phyloP scores from a whole-genome alignment of 768 basidiomycete genomes.

The Gelatoporia subvermispora region DNA sequence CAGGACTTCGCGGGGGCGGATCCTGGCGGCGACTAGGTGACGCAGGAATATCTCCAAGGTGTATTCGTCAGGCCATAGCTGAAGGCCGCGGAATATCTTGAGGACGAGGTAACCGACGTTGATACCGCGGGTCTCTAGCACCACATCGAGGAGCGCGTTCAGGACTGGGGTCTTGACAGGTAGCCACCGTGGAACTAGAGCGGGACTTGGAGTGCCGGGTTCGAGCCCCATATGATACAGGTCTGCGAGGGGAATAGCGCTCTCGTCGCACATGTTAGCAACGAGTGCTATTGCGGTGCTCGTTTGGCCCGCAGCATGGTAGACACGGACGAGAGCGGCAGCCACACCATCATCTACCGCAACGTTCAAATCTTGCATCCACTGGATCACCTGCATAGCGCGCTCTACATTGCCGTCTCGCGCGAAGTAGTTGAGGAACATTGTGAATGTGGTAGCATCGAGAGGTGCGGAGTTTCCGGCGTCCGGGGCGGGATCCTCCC shows the following conservation, averaged over 20 bases:
- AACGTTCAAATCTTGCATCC: constrained; percentile 40
- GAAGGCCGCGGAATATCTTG: constrained; percentile 48
- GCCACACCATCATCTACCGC: constrained; percentile 41
- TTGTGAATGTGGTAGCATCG: constrained; percentile 56
- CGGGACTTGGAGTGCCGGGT: background rate
- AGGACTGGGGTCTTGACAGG: constrained; percentile 39
- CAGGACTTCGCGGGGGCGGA: constrained; percentile 42
- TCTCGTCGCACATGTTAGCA: constrained; percentile 36
- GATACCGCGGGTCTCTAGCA: constrained; percentile 47
- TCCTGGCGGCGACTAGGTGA: constrained; percentile 38
- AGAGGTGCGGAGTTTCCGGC: constrained; percentile 30
- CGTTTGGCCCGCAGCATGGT: constrained; percentile 41
- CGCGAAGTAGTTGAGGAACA: constrained; percentile 55
- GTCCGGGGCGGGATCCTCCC: constrained; percentile 24
- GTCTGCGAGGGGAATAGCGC: background rate
- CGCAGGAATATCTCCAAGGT: constrained; percentile 55
- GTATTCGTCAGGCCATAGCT: constrained; percentile 45
- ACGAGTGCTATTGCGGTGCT: constrained; percentile 50
- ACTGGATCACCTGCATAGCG: constrained; percentile 41
- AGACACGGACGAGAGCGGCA: constrained; percentile 54
- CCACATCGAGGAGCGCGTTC: constrained; percentile 55
- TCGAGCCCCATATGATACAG: constrained; percentile 16
- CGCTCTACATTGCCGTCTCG: constrained; percentile 37
- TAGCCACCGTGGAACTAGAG: constrained; percentile 10
- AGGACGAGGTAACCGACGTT: constrained; percentile 41